phyloP scores from a whole-genome alignment of 2,329 filamentous ascomycete genomes.

The Fusarium fujikuroi region DNA sequence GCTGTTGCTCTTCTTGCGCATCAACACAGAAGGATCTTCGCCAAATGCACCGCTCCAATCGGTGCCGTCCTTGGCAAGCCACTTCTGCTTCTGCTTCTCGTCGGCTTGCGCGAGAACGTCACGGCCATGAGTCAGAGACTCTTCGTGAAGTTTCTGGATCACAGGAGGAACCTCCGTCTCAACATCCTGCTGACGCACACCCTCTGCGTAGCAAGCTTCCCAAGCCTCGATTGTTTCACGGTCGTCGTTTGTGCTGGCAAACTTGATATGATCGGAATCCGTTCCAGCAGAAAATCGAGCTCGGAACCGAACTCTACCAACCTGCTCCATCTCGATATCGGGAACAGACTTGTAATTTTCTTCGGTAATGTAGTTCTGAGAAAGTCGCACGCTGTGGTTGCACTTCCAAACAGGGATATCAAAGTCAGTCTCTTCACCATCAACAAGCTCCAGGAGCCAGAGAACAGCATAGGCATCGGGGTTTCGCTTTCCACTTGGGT shows the following conservation, averaged over 20 bases:
- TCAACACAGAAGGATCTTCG: conserved; percentile 70
- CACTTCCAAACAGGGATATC: conserved; percentile 94
- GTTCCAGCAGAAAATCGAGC: conserved; percentile 90
- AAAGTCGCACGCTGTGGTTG: conserved; percentile 76
- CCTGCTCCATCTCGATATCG: conserved; percentile 79
- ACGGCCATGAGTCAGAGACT: conserved; percentile 80
- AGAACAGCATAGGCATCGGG: conserved; percentile 81
- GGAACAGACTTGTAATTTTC: conserved; percentile 76
- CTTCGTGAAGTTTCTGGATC: conserved; percentile 81
- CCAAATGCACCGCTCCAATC: conserved; percentile 92
- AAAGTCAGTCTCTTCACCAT: conserved; percentile 80
- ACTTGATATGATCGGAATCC: conserved; percentile 84
- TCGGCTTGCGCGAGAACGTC: conserved; percentile 81
- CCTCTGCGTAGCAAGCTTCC: conserved; percentile 91
- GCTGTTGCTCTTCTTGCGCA: conserved; percentile 50
- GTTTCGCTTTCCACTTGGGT: conserved; percentile 73
- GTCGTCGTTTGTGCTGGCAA: conserved; percentile 86
- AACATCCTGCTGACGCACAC: conserved; percentile 79
- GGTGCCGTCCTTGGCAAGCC: conserved; percentile 81
- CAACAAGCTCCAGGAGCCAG: conserved; percentile 87
- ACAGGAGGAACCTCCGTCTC: conserved; percentile 76
- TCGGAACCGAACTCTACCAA: conserved; percentile 83
- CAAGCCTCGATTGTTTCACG: conserved; percentile 95
- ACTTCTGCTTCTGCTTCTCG: conserved; percentile 78
- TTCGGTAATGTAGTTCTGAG: conserved; percentile 92